Evolutionary conservation across 2,329 filamentous ascomycete species (phyloP), one percentile per base, ranked within the genome.

Genomic region (Colletotrichum phormii): DNA sequence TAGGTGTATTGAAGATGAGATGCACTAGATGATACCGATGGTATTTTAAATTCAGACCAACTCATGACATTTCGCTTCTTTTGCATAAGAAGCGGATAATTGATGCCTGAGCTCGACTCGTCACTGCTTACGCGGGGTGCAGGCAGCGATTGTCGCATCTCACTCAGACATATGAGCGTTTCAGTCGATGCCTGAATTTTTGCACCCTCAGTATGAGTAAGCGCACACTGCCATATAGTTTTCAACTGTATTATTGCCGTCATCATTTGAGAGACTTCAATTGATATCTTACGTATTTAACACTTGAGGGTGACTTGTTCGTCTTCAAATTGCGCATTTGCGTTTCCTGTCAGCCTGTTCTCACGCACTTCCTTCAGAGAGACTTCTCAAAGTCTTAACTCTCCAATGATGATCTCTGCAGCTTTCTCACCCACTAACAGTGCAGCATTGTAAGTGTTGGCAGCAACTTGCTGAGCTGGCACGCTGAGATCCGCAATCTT

Each of bases 391-490:
- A 70, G 60, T 2, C 79, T 78, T 0, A 85, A 73, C 57, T 85
- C 83, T 64, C 76, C 76, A 6, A 83, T 80, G 8, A 85, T 80
- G 46, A 85, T 83, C 67, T 82, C 81, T 0, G 83, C 83, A 4
- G 81, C 84, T 76, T 83, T 84, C 79, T 89, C 87, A 0, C 87
- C 87, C 54, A 89, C 77, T 15, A 84, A 67, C 29, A 88, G 76
- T 0, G 87, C 87, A 1, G 84, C 85, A 46, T 84, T 86, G 59
- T 85, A 84, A 0, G 86, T 88, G 70, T 89, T 89, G 1, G 81
- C 83, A 2, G 79, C 84, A 2, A 88, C 81, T 22, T 86, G 86
- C 15, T 71, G 55, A 0, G 83, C 81, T 4, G 77, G 75, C 2
- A 84, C 75, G 74, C 82, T 82, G 67, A 84, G 60, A 64, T 85